phyloP scores from a whole-genome alignment of 2,329 filamentous ascomycete genomes.

The Hymenoscyphus scutula region DNA sequence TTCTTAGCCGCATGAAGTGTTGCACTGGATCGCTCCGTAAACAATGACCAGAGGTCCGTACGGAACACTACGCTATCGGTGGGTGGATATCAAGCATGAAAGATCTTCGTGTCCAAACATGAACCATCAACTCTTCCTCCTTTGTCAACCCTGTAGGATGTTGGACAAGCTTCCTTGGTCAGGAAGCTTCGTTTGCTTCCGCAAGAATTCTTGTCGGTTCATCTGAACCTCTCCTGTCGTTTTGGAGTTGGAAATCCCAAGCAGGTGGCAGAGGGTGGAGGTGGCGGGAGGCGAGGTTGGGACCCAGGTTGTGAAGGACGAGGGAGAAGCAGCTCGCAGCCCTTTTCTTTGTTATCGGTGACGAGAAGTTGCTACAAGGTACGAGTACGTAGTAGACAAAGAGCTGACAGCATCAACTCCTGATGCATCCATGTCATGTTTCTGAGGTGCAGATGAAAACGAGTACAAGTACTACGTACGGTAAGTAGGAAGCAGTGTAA shows the following conservation, averaged over 20 bases:
- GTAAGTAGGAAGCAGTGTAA: no score
- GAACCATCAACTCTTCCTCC: neutral
- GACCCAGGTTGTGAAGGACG: neutral
- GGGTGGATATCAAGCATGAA: neutral
- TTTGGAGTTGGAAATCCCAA: neutral
- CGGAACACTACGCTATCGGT: neutral
- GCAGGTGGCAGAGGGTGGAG: neutral
- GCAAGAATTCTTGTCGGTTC: neutral
- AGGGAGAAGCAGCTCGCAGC: neutral
- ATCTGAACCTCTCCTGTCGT: neutral
- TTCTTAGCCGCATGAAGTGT: slow-evolving; percentile 1
- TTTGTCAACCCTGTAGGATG: neutral
- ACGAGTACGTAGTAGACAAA: neutral
- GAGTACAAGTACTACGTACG: no score
- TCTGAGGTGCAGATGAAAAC: neutral
- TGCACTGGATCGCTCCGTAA: neutral
- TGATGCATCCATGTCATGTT: neutral
- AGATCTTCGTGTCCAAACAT: neutral
- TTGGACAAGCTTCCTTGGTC: slow-evolving; percentile 1
- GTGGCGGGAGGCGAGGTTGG: neutral
- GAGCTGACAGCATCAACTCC: neutral
- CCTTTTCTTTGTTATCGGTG: neutral
- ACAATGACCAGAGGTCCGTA: neutral
- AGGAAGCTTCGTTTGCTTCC: neutral
- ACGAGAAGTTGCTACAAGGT: no score